These are phyloP conservation scores for Schoenoplectus triqueter DNA, from an alignment of 202 grass and related monocot species.

Conservation along the genomic window DNA sequence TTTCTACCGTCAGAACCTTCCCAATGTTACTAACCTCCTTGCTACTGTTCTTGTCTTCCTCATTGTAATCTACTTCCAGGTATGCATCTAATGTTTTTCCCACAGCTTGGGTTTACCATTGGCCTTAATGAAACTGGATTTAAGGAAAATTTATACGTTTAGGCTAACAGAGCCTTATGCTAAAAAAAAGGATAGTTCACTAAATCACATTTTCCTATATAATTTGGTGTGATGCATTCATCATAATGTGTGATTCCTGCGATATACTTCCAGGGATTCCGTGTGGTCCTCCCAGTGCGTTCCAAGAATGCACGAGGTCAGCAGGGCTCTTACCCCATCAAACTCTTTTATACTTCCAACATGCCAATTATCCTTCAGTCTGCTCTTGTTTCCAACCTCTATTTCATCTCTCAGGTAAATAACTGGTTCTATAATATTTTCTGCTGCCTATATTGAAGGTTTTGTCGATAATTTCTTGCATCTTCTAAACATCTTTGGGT, in stretches of 20 bases:
- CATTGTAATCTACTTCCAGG: conserved; percentile 75
- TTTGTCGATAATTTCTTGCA: not conserved
- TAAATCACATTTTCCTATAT: not conserved
- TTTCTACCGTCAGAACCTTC: conserved; percentile 91
- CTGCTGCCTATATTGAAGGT: not conserved
- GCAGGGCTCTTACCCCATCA: conserved; percentile 90
- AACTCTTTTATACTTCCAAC: conserved; percentile 88
- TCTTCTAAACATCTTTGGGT: conserved; percentile 3
- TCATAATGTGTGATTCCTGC: not conserved
- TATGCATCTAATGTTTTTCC: conserved; percentile 42
- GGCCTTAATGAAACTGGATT: not conserved
- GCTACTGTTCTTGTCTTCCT: conserved; percentile 89
- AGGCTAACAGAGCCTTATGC: no score
- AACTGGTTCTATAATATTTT: not conserved
- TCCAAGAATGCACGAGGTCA: conserved; percentile 86
- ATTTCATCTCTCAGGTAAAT: conserved; percentile 85
- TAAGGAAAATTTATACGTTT: conserved; percentile 12
- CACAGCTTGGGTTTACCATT: conserved; percentile 40
- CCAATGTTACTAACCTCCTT: conserved; percentile 85
- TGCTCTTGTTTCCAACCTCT: conserved; percentile 81
- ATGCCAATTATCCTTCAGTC: conserved; percentile 94
- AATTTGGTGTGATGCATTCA: not conserved
- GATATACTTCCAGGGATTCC: conserved; percentile 73
- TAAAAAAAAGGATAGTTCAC: not conserved
- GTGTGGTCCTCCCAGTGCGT: conserved; percentile 83